A percentile compares a stretch with the other conserved stretches of the same genome.
Evolutionary conservation across 2,329 filamentous ascomycete genomes (phyloP).

Genomic region (Plectosphaerella cucumerina): DNA sequence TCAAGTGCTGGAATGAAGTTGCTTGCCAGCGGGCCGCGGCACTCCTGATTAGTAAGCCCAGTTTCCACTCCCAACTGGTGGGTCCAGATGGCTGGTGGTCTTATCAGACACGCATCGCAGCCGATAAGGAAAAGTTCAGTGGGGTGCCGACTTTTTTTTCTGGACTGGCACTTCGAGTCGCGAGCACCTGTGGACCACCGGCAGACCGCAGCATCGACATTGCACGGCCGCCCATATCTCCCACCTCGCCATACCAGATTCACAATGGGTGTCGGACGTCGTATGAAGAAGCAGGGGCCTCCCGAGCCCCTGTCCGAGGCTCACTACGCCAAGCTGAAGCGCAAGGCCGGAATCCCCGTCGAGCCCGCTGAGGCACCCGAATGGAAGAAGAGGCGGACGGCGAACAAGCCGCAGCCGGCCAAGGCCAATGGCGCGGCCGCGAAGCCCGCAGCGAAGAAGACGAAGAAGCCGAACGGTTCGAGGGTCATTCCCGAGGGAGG

Average conservation of each 20-base stretch:
- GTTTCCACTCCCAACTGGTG: too few species aligned
- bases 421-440: constrained; percentile 24
- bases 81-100: too few species aligned
- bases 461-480: constrained; percentile 25
- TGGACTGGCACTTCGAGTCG: background rate
- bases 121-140: constrained; percentile 34
- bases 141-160: constrained; percentile 23
- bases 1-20: too few species aligned
- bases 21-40: too few species aligned
- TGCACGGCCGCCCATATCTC: background rate
- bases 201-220: background rate
- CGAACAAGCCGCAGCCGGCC: constrained; percentile 25
- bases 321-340: constrained; percentile 74
- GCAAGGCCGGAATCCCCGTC: constrained; percentile 72
- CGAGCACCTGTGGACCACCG: background rate
- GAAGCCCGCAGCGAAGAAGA: constrained; percentile 18
- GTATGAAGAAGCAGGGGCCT: constrained; percentile 92
- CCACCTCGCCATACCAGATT: constrained; percentile 13
- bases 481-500: constrained; percentile 18
- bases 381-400: constrained; percentile 58
- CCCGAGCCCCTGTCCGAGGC: constrained; percentile 80
- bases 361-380: constrained; percentile 49
- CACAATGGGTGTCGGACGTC: constrained; percentile 82
- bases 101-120: constrained; percentile 19
- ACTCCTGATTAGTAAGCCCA: too few species aligned